phyloP scores from a whole-genome alignment of 2,329 filamentous ascomycete species.

The Colletotrichum phormii region DNA sequence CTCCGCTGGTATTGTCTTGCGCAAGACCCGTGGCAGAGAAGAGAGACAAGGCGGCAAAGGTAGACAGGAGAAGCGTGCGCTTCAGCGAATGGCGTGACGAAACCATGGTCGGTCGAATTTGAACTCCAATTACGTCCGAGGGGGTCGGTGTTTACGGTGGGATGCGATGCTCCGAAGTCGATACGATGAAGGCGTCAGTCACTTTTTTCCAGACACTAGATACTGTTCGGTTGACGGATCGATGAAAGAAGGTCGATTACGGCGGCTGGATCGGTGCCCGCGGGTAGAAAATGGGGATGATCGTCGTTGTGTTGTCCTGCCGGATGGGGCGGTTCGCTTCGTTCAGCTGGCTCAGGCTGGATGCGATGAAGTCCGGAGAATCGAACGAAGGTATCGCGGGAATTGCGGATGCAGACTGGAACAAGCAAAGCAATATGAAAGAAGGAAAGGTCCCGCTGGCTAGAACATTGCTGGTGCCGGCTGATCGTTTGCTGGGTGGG shows the following conservation, averaged over 20 bases:
- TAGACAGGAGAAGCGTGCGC: constrained; percentile 75
- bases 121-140: not conserved
- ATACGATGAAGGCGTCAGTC: not conserved
- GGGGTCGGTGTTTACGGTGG: not conserved
- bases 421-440: constrained; percentile 16
- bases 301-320: constrained; percentile 22
- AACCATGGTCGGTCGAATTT: constrained; percentile 23
- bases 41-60: constrained; percentile 72
- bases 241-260: constrained; percentile 1
- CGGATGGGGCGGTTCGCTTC: constrained; percentile 16
- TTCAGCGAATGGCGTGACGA: constrained; percentile 30
- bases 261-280: constrained; percentile 7
- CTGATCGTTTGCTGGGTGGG: constrained; percentile 18
- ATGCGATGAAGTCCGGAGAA: not conserved
- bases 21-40: constrained; percentile 47
- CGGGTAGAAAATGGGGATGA: not conserved
- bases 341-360: not conserved
- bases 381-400: constrained; percentile 25
- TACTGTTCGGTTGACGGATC: not conserved
- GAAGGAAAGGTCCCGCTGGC: constrained; percentile 10
- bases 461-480: constrained; percentile 31
- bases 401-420: constrained; percentile 19
- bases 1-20: constrained; percentile 41
- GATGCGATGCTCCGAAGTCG: constrained; percentile 2
- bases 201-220: not conserved